Evolutionary conservation across 805 yeast genomes (phyloP), one percentile per base, ranked within the genome.

Genomic region (Saturnispora zaruensis): DNA sequence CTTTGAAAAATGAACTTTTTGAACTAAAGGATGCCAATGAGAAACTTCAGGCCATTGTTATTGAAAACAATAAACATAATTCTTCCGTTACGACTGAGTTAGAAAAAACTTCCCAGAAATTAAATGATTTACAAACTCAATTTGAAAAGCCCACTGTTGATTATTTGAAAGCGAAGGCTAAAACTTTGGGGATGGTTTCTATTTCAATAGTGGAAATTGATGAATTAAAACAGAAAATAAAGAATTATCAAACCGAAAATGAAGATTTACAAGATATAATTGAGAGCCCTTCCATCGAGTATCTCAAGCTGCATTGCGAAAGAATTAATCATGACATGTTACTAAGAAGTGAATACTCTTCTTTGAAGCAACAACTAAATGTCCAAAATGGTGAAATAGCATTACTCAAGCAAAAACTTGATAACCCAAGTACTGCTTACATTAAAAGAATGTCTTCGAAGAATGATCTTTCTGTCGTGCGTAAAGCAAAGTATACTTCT

Each of bases 391-490:
- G 24, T 21, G 32, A 42, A 33, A 16, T 14, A 23, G 32, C 26
- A 11, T 20, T 30, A 7, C 33, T 33, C 8, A 21, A 51, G 13
- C 21, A 30, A 14, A 38, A 18, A 18, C 8, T 44, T 11, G 49
- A 53, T 14, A 38, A 48, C 23, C 41, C 53, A 20, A 21, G 33
- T 23, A 44, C 38, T 9, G 66, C 60, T 4, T 61, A 59, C 45
- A 50, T 69, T 25, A 51, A 50, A 20, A 55, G 56, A 11, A 64
- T 63, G 41, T 66, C 74, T 5, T 33, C 51, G 8, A 50, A 43
- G 11, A 63, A 56, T 49, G 67, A 68, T 4, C 52, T 61, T n/a
- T 58, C 57, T 18, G 55, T 63, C 45, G 52, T 68, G 24, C 61
- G 63, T 18, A 36, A 53, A 7, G 16, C 11, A 26, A 46, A 48